phyloP scores from a whole-genome alignment of 441 rosid genomes.

The Syzygium syzygioides region DNA sequence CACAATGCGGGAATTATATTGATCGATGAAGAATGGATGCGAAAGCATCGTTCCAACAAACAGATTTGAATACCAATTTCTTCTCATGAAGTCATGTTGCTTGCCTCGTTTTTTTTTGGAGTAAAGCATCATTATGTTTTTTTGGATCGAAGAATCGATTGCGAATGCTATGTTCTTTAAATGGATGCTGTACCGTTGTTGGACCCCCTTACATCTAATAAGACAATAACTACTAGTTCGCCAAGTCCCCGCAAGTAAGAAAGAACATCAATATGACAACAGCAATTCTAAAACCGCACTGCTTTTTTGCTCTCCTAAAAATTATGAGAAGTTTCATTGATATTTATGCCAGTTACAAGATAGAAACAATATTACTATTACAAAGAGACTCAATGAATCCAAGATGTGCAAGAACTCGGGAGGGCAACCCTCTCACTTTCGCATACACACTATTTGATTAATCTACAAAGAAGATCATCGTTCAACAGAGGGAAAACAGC shows the following conservation, averaged over 20 bases:
- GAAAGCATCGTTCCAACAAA: background rate
- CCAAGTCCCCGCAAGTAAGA: background rate
- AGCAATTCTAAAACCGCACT: background rate
- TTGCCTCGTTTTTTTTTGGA: background rate
- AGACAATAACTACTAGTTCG: background rate
- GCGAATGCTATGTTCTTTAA: background rate
- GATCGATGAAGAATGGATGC: background rate
- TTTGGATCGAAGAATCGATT: background rate
- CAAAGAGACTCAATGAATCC: background rate
- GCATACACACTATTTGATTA: background rate
- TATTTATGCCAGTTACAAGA: background rate
- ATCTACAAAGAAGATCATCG: slow-evolving; percentile 14
- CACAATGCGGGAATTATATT: background rate
- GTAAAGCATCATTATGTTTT: background rate
- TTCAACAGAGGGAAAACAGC: background rate
- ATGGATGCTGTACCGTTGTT: background rate
- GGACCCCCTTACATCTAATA: background rate
- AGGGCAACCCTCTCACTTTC: background rate
- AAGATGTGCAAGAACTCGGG: background rate
- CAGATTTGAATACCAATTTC: background rate
- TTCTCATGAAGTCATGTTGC: background rate
- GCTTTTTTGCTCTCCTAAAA: background rate
- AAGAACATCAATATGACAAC: background rate
- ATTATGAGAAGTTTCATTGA: background rate
- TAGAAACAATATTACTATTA: background rate